Evolutionary conservation across 345 rosid species (phyloP).

Genomic region (Eucalyptus albens): DNA sequence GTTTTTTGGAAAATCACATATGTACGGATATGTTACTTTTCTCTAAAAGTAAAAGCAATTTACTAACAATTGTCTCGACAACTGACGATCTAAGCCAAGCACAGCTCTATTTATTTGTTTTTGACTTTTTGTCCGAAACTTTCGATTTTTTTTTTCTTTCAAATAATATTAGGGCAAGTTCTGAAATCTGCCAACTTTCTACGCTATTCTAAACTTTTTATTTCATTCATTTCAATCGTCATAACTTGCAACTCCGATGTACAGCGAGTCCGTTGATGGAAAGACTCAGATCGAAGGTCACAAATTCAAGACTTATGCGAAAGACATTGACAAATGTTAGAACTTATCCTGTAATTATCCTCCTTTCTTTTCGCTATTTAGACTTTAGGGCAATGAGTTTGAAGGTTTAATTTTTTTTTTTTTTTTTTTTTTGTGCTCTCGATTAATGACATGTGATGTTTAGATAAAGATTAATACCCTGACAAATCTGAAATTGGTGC

Average conservation of each 20-base stretch:
- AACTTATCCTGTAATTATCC: background rate
- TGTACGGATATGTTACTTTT: background rate
- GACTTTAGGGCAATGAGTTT: background rate
- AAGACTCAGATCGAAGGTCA: background rate
- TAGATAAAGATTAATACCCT: background rate
- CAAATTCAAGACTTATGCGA: background rate
- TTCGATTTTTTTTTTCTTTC: background rate
- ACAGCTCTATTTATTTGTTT: background rate
- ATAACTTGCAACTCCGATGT: background rate
- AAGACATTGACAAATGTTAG: background rate
- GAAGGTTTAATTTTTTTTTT: background rate
- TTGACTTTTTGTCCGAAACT: background rate
- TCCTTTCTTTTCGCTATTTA: background rate
- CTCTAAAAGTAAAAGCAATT: background rate
- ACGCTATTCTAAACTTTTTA: background rate
- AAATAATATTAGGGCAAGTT: background rate
- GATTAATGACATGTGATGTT: background rate
- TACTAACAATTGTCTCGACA: background rate
- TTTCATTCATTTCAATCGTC: background rate
- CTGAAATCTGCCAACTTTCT: background rate
- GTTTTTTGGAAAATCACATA: background rate
- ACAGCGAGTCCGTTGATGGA: background rate
- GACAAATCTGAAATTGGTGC: rapidly evolving
- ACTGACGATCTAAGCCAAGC: background rate
- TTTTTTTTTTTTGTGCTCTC: background rate